Percentiles rank a stretch among this genome's conserved stretches.
These are phyloP conservation scores for Claviceps sorghi DNA, from an alignment of 2,329 filamentous ascomycete species.

Conservation along the genomic window DNA sequence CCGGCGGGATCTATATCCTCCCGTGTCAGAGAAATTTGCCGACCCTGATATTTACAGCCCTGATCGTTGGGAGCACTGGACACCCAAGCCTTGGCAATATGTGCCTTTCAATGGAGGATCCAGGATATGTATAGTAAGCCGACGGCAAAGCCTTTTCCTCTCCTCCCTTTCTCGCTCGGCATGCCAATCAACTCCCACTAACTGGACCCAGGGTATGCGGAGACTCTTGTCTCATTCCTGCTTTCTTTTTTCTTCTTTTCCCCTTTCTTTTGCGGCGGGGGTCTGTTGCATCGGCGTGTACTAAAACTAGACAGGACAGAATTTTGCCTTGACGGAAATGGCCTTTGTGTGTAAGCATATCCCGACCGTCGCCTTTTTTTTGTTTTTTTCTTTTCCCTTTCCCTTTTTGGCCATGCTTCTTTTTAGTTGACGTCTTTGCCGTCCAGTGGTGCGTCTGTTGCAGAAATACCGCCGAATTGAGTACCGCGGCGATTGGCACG, in stretches of 20 bases:
- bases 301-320: constrained; percentile 61
- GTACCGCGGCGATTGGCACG: constrained; percentile 29
- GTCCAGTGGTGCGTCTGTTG: constrained; percentile 33
- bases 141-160: neutral
- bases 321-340: constrained; percentile 70
- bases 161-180: neutral
- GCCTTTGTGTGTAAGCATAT: constrained; percentile 9
- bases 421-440: neutral
- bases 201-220: neutral
- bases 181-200: neutral
- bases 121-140: constrained; percentile 45
- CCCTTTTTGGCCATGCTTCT: no score
- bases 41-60: constrained; percentile 45
- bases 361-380: neutral
- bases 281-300: constrained; percentile 35
- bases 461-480: constrained; percentile 45
- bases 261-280: no score
- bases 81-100: constrained; percentile 55
- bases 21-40: constrained; percentile 28
- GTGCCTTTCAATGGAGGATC: constrained; percentile 64
- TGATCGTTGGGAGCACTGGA: constrained; percentile 51
- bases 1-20: constrained; percentile 45
- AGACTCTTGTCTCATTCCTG: no score
- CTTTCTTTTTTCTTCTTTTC: no score
- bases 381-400: neutral